Conservation (phyloP, 73 alveolate species). For the Uronychia binucleata region DNA sequence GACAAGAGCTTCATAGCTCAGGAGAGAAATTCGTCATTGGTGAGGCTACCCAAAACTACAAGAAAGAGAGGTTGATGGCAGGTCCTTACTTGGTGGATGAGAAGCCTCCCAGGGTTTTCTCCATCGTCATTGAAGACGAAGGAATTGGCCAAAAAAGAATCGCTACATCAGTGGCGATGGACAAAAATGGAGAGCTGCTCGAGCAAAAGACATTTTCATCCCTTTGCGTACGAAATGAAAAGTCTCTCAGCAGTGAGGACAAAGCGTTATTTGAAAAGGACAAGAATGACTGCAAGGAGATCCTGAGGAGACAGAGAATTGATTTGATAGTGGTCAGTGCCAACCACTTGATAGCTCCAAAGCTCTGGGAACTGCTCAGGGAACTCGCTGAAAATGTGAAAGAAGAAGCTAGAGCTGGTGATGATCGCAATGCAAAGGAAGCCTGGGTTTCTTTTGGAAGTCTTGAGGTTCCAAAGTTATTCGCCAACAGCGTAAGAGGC, state of each 20-base stretch:
- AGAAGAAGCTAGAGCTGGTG: not conserved
- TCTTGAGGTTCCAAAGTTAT: slow-evolving; percentile 68
- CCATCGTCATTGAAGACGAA: not conserved
- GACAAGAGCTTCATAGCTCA: slow-evolving; percentile 19
- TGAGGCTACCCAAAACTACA: slow-evolving; percentile 17
- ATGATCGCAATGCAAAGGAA: not conserved
- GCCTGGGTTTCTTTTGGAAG: slow-evolving; percentile 48
- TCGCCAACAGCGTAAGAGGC: slow-evolving; percentile 68
- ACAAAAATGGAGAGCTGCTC: slow-evolving; percentile 42
- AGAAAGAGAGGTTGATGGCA: slow-evolving; percentile 3
- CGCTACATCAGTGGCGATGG: slow-evolving; percentile 33
- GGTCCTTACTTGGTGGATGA: slow-evolving; percentile 37
- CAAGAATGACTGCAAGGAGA: slow-evolving; percentile 38
- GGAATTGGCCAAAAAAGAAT: not conserved
- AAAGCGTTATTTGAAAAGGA: not conserved
- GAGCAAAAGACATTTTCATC: slow-evolving; percentile 14
- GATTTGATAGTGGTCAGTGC: slow-evolving; percentile 79
- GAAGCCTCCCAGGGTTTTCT: not conserved
- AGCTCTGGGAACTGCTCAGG: not conserved
- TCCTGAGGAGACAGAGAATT: slow-evolving; percentile 58
- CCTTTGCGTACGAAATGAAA: not conserved
- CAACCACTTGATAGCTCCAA: slow-evolving; percentile 37
- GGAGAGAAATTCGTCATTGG: slow-evolving; percentile 35
- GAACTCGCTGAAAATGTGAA: not conserved
- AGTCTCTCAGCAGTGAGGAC: not conserved